These are phyloP conservation scores for Gamarada debralockiae DNA, from an alignment of 495 filamentous ascomycete species.

Conservation along the genomic window DNA sequence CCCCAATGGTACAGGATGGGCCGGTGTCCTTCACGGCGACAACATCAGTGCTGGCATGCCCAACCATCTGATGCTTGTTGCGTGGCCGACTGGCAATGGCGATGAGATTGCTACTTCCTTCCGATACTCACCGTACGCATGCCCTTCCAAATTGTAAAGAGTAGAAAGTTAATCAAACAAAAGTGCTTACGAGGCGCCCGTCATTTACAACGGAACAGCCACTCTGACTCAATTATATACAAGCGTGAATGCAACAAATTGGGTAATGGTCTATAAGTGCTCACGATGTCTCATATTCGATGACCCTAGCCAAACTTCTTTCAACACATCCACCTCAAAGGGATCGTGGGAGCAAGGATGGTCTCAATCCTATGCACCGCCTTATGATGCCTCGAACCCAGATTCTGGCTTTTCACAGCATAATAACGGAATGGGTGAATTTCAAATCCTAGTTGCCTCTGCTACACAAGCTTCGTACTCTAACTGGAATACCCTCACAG, in stretches of 20 bases:
- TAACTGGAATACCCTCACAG: slow-evolving; percentile 43
- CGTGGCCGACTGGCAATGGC: slow-evolving; percentile 42
- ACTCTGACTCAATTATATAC: slow-evolving; percentile 54
- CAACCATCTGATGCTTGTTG: slow-evolving; percentile 52
- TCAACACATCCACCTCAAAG: slow-evolving; percentile 34
- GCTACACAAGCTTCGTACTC: slow-evolving; percentile 43
- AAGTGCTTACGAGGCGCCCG: slow-evolving; percentile 52
- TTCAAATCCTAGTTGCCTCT: slow-evolving; percentile 33
- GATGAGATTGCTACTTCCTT: slow-evolving; percentile 50
- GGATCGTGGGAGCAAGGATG: slow-evolving; percentile 41
- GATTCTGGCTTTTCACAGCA: slow-evolving; percentile 36
- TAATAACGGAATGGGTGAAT: slow-evolving; percentile 42
- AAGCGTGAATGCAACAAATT: slow-evolving; percentile 48
- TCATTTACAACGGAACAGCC: slow-evolving; percentile 54
- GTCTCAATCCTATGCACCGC: slow-evolving; percentile 35
- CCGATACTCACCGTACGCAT: slow-evolving; percentile 42
- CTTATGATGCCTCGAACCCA: slow-evolving; percentile 30
- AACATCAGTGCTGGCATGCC: slow-evolving; percentile 57
- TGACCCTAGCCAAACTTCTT: slow-evolving; percentile 41
- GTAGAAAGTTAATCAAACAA: background rate
- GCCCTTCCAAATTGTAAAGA: background rate
- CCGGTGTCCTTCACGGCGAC: slow-evolving; percentile 39
- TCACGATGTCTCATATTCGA: slow-evolving; percentile 58
- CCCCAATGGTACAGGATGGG: slow-evolving; percentile 44
- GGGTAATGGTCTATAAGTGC: slow-evolving; percentile 59